Evolutionary conservation across 1,284 basidiomycete genomes (phyloP).

Genomic region (Prillingera fragicola): DNA sequence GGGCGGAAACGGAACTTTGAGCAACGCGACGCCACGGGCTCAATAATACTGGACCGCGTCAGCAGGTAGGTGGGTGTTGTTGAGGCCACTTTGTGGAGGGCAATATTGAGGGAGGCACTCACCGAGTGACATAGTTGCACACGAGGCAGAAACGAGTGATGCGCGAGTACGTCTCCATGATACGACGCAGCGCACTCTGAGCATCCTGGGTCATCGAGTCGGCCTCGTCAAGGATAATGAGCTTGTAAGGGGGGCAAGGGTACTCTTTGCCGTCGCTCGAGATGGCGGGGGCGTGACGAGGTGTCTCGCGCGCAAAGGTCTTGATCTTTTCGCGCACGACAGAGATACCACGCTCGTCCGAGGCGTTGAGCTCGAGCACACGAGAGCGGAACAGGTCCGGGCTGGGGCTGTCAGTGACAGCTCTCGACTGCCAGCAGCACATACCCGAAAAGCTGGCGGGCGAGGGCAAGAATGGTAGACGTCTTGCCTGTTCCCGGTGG

Average conservation of each 20-base stretch:
- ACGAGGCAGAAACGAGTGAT: constrained; percentile 98
- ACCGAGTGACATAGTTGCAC: constrained; percentile 99
- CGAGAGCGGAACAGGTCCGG: constrained; percentile 91
- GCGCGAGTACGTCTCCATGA: constrained; percentile 96
- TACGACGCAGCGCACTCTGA: constrained; percentile 87
- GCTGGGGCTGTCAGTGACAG: constrained; percentile 48
- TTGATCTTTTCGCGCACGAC: constrained; percentile 99
- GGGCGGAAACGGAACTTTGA: constrained; percentile 98
- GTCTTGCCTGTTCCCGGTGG: constrained; percentile 99
- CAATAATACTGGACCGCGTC: constrained; percentile 98
- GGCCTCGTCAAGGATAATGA: constrained; percentile 97
- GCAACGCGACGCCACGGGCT: constrained; percentile 96
- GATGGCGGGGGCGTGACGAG: constrained; percentile 65
- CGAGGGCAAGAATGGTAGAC: constrained; percentile 87
- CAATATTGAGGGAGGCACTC: constrained; percentile 22
- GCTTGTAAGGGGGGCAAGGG: constrained; percentile 97
- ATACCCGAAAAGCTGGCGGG: constrained; percentile 91
- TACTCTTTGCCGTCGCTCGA: constrained; percentile 74
- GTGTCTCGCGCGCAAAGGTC: constrained; percentile 92
- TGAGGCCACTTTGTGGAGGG: background rate
- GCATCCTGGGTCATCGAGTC: constrained; percentile 99
- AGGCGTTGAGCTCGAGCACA: constrained; percentile 97
- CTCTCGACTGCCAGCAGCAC: constrained; percentile 21
- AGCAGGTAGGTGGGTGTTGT: background rate
- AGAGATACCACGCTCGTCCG: constrained; percentile 93